These are phyloP conservation scores for Phtheirospermum japonicum DNA, from an alignment of 257 asterid species.

Conservation along the genomic window DNA sequence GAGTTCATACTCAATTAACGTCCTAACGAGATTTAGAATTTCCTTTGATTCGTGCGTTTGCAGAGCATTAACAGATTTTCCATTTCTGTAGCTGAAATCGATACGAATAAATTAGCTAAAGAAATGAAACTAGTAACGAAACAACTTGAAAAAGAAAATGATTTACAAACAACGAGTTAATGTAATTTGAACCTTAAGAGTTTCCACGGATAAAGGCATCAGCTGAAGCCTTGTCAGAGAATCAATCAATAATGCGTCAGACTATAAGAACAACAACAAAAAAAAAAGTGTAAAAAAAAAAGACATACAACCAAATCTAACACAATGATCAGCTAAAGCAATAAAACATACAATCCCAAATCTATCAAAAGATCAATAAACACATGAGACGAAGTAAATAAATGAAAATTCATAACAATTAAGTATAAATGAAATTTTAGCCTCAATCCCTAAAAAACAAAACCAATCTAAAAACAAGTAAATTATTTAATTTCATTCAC, in stretches of 20 bases:
- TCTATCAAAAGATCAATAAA: slow-evolving; percentile 4
- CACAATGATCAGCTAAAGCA: slow-evolving; percentile 17
- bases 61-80: slow-evolving; percentile 48
- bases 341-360: slow-evolving; percentile 17
- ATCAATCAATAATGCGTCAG: slow-evolving; percentile 52
- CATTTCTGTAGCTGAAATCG: slow-evolving; percentile 57
- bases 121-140: too few species aligned
- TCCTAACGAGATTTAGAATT: too few species aligned
- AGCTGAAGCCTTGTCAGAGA: slow-evolving; percentile 79
- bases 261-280: slow-evolving; percentile 49
- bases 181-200: slow-evolving; percentile 57
- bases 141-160: too few species aligned
- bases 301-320: background rate
- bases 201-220: slow-evolving; percentile 71
- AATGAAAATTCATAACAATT: too few species aligned
- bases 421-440: too few species aligned
- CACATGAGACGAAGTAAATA: slow-evolving; percentile 10
- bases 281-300: too few species aligned
- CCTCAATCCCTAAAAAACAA: too few species aligned
- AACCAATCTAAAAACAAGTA: too few species aligned
- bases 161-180: too few species aligned
- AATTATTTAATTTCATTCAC: background rate
- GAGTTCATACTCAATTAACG: too few species aligned
- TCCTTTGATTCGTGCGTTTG: slow-evolving; percentile 53
- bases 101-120: slow-evolving; percentile 25